phyloP scores from a whole-genome alignment of 495 filamentous ascomycete species.

The Pyronema omphalodes region DNA sequence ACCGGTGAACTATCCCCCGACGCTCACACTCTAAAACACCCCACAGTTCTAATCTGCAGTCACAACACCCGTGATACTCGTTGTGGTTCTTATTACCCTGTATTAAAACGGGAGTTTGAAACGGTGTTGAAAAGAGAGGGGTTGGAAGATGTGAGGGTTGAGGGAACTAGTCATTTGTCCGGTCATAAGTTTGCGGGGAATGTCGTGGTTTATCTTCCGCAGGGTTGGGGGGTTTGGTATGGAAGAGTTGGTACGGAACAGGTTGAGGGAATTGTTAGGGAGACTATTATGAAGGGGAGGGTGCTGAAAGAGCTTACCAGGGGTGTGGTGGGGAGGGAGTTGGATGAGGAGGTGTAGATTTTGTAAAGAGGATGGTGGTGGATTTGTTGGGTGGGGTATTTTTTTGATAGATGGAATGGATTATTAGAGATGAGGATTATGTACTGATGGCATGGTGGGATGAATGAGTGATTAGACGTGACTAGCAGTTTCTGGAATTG shows the following conservation, averaged over 20 bases:
- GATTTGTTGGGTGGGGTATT: too few species aligned
- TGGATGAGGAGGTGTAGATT: background rate
- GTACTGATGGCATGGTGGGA: too few species aligned
- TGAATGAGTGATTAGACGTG: too few species aligned
- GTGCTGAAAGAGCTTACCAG: conserved; percentile 25
- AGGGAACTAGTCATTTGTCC: conserved; percentile 52
- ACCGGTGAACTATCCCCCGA: conserved; percentile 33
- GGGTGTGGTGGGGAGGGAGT: conserved; percentile 1
- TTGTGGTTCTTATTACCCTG: conserved; percentile 61
- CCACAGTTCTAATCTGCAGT: conserved; percentile 28
- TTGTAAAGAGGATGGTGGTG: too few species aligned
- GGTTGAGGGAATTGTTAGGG: conserved; percentile 68
- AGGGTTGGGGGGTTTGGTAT: conserved; percentile 43
- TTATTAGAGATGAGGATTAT: too few species aligned
- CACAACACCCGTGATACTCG: conserved; percentile 37
- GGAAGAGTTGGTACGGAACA: conserved; percentile 8
- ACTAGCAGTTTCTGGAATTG: too few species aligned
- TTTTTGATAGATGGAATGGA: too few species aligned
- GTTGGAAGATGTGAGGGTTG: conserved; percentile 37
- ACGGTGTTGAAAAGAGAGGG: conserved; percentile 36
- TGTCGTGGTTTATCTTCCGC: conserved; percentile 52
- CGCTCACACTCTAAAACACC: conserved; percentile 28
- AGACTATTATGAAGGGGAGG: conserved; percentile 47
- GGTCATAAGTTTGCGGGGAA: conserved; percentile 81
- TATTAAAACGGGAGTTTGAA: conserved; percentile 61